Evolutionary conservation across 805 yeast species (phyloP).

Genomic region (Saturnispora quitensis): DNA sequence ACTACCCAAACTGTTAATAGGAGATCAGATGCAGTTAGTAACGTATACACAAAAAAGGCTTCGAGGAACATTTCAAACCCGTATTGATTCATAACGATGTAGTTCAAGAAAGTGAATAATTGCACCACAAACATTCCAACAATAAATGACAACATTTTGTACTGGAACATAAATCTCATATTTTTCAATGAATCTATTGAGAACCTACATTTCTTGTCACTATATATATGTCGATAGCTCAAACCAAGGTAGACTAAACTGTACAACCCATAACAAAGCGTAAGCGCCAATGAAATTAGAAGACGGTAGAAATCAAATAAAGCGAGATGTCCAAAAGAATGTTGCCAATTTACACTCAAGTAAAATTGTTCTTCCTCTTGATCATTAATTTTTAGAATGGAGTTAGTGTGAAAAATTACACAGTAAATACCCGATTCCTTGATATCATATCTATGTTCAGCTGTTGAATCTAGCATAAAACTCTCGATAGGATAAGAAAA

Average conservation of each 20-base stretch:
- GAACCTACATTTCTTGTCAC: conserved; percentile 17
- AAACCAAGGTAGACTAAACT: conserved; percentile 13
- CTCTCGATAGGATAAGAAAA: conserved; percentile 16
- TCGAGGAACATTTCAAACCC: too few relatives aligned
- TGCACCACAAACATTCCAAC: conserved; percentile 14
- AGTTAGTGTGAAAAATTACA: conserved; percentile 16
- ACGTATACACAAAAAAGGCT: too few relatives aligned
- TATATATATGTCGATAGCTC: conserved; percentile 11
- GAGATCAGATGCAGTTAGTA: not conserved
- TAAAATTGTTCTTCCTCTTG: not conserved
- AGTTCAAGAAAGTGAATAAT: conserved; percentile 15
- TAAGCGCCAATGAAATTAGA: conserved; percentile 18
- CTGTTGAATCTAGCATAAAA: conserved; percentile 8
- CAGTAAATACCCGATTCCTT: conserved; percentile 22
- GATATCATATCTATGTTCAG: conserved; percentile 14
- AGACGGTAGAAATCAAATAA: conserved; percentile 23
- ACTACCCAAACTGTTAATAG: not conserved
- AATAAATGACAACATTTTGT: conserved; percentile 19
- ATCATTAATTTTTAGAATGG: conserved; percentile 7
- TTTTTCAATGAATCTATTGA: conserved; percentile 13
- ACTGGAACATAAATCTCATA: conserved; percentile 20
- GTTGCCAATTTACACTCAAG: conserved; percentile 19
- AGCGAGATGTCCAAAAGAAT: conserved; percentile 24
- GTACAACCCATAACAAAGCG: conserved; percentile 15
- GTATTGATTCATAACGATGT: conserved; percentile 15